phyloP scores from a whole-genome alignment of 164 flowering plant genomes.

The Litsea cubeba region DNA sequence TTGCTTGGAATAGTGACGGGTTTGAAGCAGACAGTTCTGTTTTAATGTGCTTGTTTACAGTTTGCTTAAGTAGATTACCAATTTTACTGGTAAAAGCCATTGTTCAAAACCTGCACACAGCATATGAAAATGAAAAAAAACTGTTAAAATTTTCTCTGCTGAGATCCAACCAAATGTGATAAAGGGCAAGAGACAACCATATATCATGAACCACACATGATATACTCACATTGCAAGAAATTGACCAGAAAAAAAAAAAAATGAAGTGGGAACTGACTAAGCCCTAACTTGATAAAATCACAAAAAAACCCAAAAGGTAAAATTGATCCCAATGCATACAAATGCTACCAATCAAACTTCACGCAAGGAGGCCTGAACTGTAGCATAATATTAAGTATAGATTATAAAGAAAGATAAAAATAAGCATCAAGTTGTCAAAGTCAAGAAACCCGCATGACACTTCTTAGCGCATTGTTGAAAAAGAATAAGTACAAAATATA shows the following conservation, averaged over 20 bases:
- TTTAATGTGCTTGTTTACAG: conserved; percentile 21
- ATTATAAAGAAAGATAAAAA: too few relatives aligned
- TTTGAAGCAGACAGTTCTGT: conserved; percentile 25
- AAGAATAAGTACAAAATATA: too few relatives aligned
- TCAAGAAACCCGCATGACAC: too few relatives aligned
- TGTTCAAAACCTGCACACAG: conserved; percentile 1
- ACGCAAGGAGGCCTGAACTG: too few relatives aligned
- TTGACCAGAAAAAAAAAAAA: not conserved
- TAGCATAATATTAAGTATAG: too few relatives aligned
- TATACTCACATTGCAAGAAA: not conserved
- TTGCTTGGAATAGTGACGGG: conserved; percentile 37
- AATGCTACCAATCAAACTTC: too few relatives aligned
- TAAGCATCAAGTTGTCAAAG: too few relatives aligned
- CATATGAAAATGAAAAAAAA: not conserved
- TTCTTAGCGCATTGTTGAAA: too few relatives aligned
- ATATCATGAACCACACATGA: not conserved
- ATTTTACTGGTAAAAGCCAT: conserved; percentile 43
- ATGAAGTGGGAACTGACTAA: not conserved
- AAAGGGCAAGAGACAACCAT: not conserved
- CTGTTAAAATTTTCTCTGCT: not conserved
- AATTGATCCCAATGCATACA: too few relatives aligned
- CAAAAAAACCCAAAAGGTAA: too few relatives aligned
- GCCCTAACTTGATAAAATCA: too few relatives aligned
- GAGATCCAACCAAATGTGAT: not conserved
- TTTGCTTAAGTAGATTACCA: conserved; percentile 38